Evolutionary conservation across 1,284 basidiomycete species (phyloP).

Genomic region (Trametes polyzona): DNA sequence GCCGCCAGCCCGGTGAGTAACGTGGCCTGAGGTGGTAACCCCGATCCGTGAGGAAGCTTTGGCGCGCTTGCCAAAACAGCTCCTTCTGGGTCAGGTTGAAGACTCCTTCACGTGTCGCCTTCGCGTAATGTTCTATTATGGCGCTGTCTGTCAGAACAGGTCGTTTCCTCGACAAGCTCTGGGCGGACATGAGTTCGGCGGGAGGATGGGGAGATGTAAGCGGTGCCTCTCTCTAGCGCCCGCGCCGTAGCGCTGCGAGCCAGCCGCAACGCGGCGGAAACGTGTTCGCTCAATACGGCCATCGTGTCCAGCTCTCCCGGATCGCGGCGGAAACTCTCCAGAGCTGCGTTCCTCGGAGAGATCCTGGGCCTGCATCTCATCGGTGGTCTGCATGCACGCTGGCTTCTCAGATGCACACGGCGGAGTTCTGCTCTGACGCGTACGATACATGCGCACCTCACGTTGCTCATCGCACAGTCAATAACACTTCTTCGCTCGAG

Average conservation of each 20-base stretch:
- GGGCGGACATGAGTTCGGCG: neutral
- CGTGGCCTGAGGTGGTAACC: constrained; percentile 10
- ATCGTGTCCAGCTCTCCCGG: too few species aligned
- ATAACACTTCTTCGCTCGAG: too few species aligned
- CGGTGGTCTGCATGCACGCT: too few species aligned
- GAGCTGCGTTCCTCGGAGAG: too few species aligned
- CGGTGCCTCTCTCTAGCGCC: neutral
- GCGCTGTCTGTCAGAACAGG: constrained; percentile 24
- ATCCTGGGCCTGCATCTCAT: too few species aligned
- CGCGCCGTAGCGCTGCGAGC: neutral
- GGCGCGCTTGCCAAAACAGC: neutral
- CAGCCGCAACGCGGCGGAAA: neutral
- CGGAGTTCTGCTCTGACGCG: too few species aligned
- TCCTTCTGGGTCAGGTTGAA: neutral
- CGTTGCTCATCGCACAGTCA: too few species aligned
- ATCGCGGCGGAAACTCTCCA: too few species aligned
- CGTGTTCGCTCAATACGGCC: neutral
- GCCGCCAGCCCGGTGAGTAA: constrained; percentile 9
- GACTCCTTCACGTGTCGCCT: neutral
- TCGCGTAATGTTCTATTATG: neutral
- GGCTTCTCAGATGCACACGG: too few species aligned
- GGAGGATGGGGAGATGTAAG: neutral
- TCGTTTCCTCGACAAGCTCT: neutral
- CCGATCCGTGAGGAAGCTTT: neutral
- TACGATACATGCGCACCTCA: too few species aligned